Conservation (phyloP, 139 green algal genomes). For the Tetraselmis chui region DNA sequence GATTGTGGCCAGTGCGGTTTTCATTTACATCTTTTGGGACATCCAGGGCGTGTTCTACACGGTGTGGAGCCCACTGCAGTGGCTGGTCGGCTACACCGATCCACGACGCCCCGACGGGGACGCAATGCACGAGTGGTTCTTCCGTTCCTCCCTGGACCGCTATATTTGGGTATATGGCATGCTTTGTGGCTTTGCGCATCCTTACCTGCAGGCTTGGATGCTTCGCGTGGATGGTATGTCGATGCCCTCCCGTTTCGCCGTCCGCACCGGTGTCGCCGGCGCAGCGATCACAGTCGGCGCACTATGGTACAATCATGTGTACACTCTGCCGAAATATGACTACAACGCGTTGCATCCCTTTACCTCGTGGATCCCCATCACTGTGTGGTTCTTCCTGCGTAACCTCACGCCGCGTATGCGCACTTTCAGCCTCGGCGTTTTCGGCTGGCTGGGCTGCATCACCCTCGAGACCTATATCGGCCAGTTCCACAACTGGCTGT, state of each 20-base stretch:
- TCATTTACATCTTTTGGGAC: constrained; percentile 80
- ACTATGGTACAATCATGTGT: constrained; percentile 50
- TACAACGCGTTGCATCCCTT: constrained; percentile 74
- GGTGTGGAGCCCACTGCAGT: constrained; percentile 75
- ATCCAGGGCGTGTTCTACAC: constrained; percentile 81
- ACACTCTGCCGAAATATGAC: constrained; percentile 6
- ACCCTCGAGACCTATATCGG: constrained; percentile 91
- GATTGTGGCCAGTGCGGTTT: constrained; percentile 38
- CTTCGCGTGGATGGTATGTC: constrained; percentile 21
- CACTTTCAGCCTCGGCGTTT: constrained; percentile 58
- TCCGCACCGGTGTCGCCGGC: constrained; percentile 28
- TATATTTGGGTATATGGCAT: constrained; percentile 97
- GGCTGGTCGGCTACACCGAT: constrained; percentile 78
- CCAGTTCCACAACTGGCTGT: constrained; percentile 96
- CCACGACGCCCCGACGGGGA: constrained; percentile 64
- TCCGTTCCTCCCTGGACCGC: constrained; percentile 84
- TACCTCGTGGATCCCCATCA: constrained; percentile 95
- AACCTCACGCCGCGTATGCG: constrained; percentile 75
- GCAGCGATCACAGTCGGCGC: constrained; percentile 10
- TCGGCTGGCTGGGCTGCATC: constrained; percentile 92
- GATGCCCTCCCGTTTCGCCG: constrained; percentile 13
- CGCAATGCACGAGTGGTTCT: constrained; percentile 83
- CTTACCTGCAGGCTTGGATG: constrained; percentile 21
- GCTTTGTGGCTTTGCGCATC: constrained; percentile 82
- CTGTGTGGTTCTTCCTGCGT: constrained; percentile 72